A percentile compares a stretch with the other conserved stretches of the same genome.
phyloP scores from a whole-genome alignment of 2,329 filamentous ascomycete species.

The Phaeoacremonium minimum region DNA sequence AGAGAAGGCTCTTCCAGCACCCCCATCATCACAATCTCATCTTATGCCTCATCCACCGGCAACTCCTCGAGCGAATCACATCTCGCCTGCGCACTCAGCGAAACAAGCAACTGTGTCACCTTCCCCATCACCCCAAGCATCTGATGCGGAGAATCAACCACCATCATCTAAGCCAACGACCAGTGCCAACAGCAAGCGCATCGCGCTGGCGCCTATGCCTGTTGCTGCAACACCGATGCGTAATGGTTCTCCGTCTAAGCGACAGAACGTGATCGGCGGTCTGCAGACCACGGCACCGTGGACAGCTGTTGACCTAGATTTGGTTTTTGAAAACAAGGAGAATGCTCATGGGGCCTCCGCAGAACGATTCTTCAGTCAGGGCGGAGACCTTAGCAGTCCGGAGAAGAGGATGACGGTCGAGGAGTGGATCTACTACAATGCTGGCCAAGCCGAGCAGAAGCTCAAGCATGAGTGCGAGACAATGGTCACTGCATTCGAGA shows the following conservation, averaged over 20 bases:
- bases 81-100: constrained; percentile 42
- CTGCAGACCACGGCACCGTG: constrained; percentile 60
- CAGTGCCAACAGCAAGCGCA: constrained; percentile 37
- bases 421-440: constrained; percentile 85
- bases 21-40: constrained; percentile 13
- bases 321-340: constrained; percentile 50
- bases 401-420: constrained; percentile 92
- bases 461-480: constrained; percentile 78
- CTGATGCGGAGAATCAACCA: constrained; percentile 75
- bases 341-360: constrained; percentile 44
- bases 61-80: constrained; percentile 32
- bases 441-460: constrained; percentile 72
- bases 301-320: constrained; percentile 72
- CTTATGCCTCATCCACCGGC: constrained; percentile 23
- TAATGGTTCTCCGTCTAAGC: constrained; percentile 55
- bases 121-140: constrained; percentile 69
- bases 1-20: constrained; percentile 22
- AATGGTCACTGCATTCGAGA: constrained; percentile 79
- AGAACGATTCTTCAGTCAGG: constrained; percentile 46
- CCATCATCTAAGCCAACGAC: constrained; percentile 60
- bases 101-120: constrained; percentile 54
- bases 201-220: constrained; percentile 34
- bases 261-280: constrained; percentile 45
- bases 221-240: constrained; percentile 41
- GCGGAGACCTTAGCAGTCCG: constrained; percentile 61